Percentiles rank a stretch among this genome's conserved stretches.
These are phyloP conservation scores for Allium sativum DNA, from an alignment of 106 monocot genomes.

Conservation along the genomic window DNA sequence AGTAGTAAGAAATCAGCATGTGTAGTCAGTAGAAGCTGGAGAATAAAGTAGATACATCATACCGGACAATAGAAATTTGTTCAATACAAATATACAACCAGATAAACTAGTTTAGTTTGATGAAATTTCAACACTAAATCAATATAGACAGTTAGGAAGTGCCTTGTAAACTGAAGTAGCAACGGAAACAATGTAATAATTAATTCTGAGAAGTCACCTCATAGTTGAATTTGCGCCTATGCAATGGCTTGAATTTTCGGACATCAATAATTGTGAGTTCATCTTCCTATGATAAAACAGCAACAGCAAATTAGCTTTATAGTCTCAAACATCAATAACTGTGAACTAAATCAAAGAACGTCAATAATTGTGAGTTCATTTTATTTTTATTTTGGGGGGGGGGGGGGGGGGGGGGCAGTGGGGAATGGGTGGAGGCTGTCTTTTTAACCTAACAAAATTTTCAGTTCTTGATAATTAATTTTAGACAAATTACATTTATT, in stretches of 20 bases:
- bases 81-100: not conserved
- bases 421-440: too few species aligned
- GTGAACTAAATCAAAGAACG: not conserved
- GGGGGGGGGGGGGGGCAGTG: too few species aligned
- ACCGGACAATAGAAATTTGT: not conserved
- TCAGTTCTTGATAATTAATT: too few species aligned
- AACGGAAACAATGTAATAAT: not conserved
- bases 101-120: not conserved
- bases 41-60: not conserved
- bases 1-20: not conserved
- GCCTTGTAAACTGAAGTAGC: not conserved
- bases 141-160: too few species aligned
- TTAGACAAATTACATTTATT: too few species aligned
- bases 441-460: too few species aligned
- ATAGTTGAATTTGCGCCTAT: constrained; percentile 84
- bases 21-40: not conserved
- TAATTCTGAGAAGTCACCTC: constrained; percentile 35
- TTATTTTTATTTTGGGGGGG: too few species aligned
- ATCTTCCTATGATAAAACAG: constrained; percentile 55
- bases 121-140: not conserved
- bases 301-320: not conserved
- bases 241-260: constrained; percentile 80
- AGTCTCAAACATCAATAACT: too few species aligned
- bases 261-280: constrained; percentile 97
- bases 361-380: too few species aligned